Evolutionary conservation across 2,329 filamentous ascomycete species (phyloP).

Genomic region (Whalleya microplaca): DNA sequence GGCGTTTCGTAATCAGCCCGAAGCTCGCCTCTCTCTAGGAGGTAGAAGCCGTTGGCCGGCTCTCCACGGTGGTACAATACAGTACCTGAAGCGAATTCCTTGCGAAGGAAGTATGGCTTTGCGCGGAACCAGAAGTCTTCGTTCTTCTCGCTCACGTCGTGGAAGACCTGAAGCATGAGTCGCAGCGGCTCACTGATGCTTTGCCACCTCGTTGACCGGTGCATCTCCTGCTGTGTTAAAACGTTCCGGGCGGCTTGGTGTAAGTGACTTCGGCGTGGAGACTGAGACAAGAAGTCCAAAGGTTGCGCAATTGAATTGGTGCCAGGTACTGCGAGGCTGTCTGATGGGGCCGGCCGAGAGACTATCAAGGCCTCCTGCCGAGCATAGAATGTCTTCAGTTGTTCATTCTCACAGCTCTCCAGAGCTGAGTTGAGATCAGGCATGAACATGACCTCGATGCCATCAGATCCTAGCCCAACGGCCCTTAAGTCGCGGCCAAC

Average conservation of each 20-base stretch:
- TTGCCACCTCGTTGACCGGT: slow-evolving; percentile 72
- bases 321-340: slow-evolving; percentile 54
- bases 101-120: slow-evolving; percentile 73
- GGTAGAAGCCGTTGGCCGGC: slow-evolving; percentile 79
- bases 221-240: slow-evolving; percentile 67
- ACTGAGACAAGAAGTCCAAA: slow-evolving; percentile 64
- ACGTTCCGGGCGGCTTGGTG: slow-evolving; percentile 78
- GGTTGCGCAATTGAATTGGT: slow-evolving; percentile 36
- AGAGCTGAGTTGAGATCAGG: slow-evolving; percentile 90
- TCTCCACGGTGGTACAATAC: slow-evolving; percentile 81
- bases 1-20: slow-evolving; percentile 89
- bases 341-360: slow-evolving; percentile 46
- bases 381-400: slow-evolving; percentile 79
- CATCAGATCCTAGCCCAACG: slow-evolving; percentile 78
- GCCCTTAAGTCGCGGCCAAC: slow-evolving; percentile 80
- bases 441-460: slow-evolving; percentile 77
- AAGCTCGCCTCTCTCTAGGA: slow-evolving; percentile 86
- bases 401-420: slow-evolving; percentile 92
- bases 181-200: slow-evolving; percentile 88
- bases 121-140: slow-evolving; percentile 95
- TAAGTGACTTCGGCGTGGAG: slow-evolving; percentile 78
- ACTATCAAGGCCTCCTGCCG: slow-evolving; percentile 65
- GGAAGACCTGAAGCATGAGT: slow-evolving; percentile 93
- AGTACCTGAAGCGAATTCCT: slow-evolving; percentile 69
- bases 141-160: slow-evolving; percentile 80